Base-by-base conservation (phyloP, 345 rosid species). In the Lepidium sativum region DNA sequence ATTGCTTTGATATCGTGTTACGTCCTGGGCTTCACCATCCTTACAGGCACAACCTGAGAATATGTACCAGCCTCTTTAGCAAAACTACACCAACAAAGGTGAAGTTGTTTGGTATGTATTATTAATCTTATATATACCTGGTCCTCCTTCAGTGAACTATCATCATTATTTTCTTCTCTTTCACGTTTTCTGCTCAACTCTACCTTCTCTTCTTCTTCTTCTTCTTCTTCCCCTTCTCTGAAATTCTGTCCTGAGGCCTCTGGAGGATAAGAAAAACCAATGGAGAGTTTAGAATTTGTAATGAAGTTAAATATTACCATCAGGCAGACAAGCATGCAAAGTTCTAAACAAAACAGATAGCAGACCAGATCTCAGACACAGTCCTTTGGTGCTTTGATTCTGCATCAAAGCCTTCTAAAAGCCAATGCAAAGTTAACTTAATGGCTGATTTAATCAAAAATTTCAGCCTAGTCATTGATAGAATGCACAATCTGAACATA, bases 191-290 rank as follows among this genome's bases (percentile, higher is more conserved):
- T 67, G 17, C 39, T 41, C 51, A 45, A 50, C 63, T 32, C 20
- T 60, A 61, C 71, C 18, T 63, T 59, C 29, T 69, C 76, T 33
- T 66, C 74, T 57, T 47, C 77, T 50, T 54, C 59, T 15, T 78
- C 72, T 59, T 47, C 77, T 50, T 54, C 59, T 15, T 78, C 72
- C 56, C 65, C 81, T 42, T 81, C 81, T 17, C 53, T 77, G 79
- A 89, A 89, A 75, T 89, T 89, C 82, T 86, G 97, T 75, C 82
- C 89, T 11, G 87, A 83, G 4, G 69, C 82, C 80, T 89, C 96
- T 84, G 83, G 2, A 66, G n/a, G 18, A 49, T 31, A 64, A 51
- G 17, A 73, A 33, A 65, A 34, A 59, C 4, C 10, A 17, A 52
- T 1, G 61, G 31, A 61, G 58, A 31, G 58, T 21, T 70, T 47